Evolutionary conservation across 495 filamentous ascomycete genomes (phyloP), one percentile per base, ranked within the genome.

Genomic region (Aspergillus sclerotiicarbonarius): DNA sequence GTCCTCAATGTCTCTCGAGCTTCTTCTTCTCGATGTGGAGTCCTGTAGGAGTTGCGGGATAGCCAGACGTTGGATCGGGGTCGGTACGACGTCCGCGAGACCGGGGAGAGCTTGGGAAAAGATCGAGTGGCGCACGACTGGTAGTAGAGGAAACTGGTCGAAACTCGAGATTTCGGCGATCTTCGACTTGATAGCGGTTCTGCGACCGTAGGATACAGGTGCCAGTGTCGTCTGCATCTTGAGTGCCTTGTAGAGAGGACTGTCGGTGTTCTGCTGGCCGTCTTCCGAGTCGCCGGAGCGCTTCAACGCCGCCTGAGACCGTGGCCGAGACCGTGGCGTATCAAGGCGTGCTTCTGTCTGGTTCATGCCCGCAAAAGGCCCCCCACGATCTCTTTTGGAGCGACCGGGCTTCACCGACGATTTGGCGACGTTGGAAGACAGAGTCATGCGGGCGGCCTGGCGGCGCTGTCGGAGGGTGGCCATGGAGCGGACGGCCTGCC

Each of bases 181-280:
- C 57, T 76, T 76, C 37, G 78, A 76, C 74, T 93, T 96, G 63
- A 92, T 80, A 13, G 77, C 77, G 5, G 77, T 73, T 48, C 93
- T 80, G 54, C 85, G 79, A 19, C 83, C 81, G 66, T 96, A 96
- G 1, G 89, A 79, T 20, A 98, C 76, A 6, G 85, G 80, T 8
- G 86, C 73, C 54, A 98, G 73, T 0, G 89, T 77, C 45, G 87
- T 85, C 69, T 94, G 92, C 94, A 98, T 98, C 75, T 94, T 98
- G 72, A 98, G 77, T 8, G 94, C 93, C 69, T 95, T 92, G 70
- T 85, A 90, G 18, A 80, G 62, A 9, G 80, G 78, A 58, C 68
- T 79, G 4, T 80, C 75, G 67, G 57, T 74, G 71, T 65, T 81
- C 65, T 59, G 64, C 33, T 57, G 30, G 32, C 64, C 57, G 19